Percentiles rank a stretch among this genome's conserved stretches.
phyloP scores from a whole-genome alignment of 306 rosid species.

The Astragalus glycyphyllos region DNA sequence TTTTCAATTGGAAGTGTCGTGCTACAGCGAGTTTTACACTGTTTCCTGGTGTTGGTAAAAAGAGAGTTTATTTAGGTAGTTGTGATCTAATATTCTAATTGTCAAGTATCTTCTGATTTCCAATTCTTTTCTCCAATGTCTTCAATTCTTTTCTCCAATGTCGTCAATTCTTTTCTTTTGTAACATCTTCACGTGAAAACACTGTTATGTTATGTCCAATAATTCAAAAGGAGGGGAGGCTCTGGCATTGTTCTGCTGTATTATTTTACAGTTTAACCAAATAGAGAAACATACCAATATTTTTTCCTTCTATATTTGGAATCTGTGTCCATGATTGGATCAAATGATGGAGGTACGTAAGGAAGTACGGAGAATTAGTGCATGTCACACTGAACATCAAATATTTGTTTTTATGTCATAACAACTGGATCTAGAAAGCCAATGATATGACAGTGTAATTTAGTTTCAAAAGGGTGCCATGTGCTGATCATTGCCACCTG shows the following conservation, averaged over 20 bases:
- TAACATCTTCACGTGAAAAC: constrained; percentile 15
- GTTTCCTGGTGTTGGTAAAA: constrained; percentile 17
- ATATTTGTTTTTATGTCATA: not conserved
- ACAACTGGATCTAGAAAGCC: not conserved
- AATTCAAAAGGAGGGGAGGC: constrained; percentile 27
- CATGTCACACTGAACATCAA: constrained; percentile 6
- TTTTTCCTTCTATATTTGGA: constrained; percentile 18
- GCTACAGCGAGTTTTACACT: not conserved
- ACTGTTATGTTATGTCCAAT: constrained; percentile 24
- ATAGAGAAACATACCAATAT: constrained; percentile 14
- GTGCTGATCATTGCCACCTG: constrained; percentile 21
- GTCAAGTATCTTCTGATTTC: constrained; percentile 32
- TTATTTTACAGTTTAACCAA: constrained; percentile 37
- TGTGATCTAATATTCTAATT: constrained; percentile 47
- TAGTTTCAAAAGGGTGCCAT: not conserved
- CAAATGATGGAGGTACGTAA: constrained; percentile 13
- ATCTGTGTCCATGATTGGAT: constrained; percentile 33
- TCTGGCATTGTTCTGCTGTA: constrained; percentile 27
- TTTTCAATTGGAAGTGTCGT: too few species aligned
- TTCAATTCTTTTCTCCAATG: too few species aligned
- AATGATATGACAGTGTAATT: constrained; percentile 13
- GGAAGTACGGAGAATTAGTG: constrained; percentile 21
- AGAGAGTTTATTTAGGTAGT: constrained; percentile 40
- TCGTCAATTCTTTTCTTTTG: too few species aligned
- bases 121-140: constrained; percentile 45